Conservation (phyloP, 441 rosid genomes). For the Syzygium malaccense region DNA sequence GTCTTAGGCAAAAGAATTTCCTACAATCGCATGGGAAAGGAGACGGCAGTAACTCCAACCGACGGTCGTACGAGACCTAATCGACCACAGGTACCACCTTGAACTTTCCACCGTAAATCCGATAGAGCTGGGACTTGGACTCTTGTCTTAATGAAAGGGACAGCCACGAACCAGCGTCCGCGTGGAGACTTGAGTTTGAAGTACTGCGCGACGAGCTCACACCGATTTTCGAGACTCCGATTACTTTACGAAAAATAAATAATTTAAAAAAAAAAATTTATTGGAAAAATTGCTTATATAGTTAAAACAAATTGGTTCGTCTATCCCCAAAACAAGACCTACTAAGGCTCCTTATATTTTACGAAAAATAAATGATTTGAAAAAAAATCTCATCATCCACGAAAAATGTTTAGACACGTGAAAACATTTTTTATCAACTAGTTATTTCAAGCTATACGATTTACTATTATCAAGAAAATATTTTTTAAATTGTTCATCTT, state of each 20-base stretch:
- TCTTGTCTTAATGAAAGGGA: not conserved
- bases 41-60: not conserved
- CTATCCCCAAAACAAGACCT: not conserved
- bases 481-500: no score
- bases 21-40: not conserved
- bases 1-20: not conserved
- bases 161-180: not conserved
- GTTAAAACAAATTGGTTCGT: no score
- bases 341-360: not conserved
- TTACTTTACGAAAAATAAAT: no score
- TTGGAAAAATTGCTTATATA: rapidly evolving
- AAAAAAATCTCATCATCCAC: no score
- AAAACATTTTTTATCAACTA: no score
- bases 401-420: no score
- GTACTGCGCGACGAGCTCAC: not conserved
- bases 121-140: not conserved
- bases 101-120: not conserved
- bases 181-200: not conserved
- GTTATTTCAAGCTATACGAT: no score
- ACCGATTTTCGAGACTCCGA: no score
- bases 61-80: not conserved
- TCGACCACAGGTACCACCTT: not conserved
- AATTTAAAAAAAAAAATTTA: no score
- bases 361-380: no score
- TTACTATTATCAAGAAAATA: no score